Evolutionary conservation across 1,284 basidiomycete genomes (phyloP), one percentile per base, ranked within the genome.

Genomic region (Leccinum cinnamomeum): DNA sequence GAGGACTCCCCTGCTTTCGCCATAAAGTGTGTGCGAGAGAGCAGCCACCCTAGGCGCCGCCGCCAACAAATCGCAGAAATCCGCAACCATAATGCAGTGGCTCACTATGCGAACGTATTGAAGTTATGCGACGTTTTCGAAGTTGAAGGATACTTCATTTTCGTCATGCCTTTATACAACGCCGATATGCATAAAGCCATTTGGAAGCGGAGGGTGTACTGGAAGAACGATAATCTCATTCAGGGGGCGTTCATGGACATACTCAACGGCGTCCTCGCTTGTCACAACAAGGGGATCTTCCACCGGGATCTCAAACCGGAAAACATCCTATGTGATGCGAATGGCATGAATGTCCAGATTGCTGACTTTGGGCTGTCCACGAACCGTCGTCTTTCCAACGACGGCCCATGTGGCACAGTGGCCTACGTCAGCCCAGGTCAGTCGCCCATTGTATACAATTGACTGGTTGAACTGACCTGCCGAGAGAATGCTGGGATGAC

Each of bases 231-330:
- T 63, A 71, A 69, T 3, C 81, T 89, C 64, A 84, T 91, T 74
- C 87, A 83, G 70, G 72, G 73, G 44, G 82, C 84, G 23, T 92
- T 92, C 72, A 66, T 89, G 56, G 87, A 93, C 71, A 83, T 96
- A 64, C 78, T 95, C 69, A 90, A 93, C 65, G 91, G 91, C 1
- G 86, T 95, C 56, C 81, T 89, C 53, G 84, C 89, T 70, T 86
- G 82, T 72, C 89, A 93, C 72, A 75, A 78, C 23, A 79, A 84
- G 39, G 86, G 87, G 59, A 86, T 96, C 68, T 94, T 84, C 72
- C 94, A 95, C 77, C 88, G 94, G 30, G 93, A 95, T 71, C 82
- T 96, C 70, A 95, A 95, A 73, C 94, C 93, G 2, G 93, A 94
- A 72, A 96, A 95, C 75, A 89, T 96, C 58, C 80, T 97, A 50